A percentile compares a stretch with the other conserved stretches of the same genome.
phyloP scores from a whole-genome alignment of 805 yeast species.

The Candida quercuum region DNA sequence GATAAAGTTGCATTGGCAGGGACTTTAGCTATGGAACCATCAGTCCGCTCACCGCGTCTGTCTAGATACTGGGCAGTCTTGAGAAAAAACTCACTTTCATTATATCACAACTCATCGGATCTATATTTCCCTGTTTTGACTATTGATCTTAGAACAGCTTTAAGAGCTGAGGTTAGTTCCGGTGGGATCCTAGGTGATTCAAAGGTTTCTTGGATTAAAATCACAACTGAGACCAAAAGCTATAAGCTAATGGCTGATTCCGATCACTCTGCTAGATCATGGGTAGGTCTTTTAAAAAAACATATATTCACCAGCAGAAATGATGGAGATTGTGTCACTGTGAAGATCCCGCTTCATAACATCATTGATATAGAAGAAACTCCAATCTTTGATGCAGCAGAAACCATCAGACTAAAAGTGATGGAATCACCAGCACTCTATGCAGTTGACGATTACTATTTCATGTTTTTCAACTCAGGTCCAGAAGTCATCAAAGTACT shows the following conservation, averaged over 20 bases:
- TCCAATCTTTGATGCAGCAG: slow-evolving; percentile 49
- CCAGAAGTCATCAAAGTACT: slow-evolving; percentile 36
- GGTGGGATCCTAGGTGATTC: slow-evolving; percentile 1
- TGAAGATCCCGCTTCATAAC: slow-evolving; percentile 71
- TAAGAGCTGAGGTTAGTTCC: slow-evolving; percentile 48
- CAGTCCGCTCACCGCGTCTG: slow-evolving; percentile 21
- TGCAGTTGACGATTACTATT: slow-evolving; percentile 63
- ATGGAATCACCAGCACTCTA: slow-evolving; percentile 47
- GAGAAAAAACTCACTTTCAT: slow-evolving; percentile 59
- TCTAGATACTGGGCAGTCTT: slow-evolving; percentile 78
- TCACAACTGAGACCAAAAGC: slow-evolving; percentile 52
- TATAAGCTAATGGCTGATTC: slow-evolving; percentile 73
- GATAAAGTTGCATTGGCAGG: slow-evolving; percentile 45
- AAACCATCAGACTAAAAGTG: slow-evolving; percentile 56
- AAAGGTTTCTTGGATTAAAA: slow-evolving; percentile 43
- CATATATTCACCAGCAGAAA: slow-evolving; percentile 72
- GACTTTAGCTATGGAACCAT: slow-evolving; percentile 38
- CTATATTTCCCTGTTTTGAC: slow-evolving; percentile 78
- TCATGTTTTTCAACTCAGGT: slow-evolving; percentile 59
- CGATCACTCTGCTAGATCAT: slow-evolving; percentile 63
- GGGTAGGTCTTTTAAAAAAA: slow-evolving; percentile 74
- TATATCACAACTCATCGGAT: slow-evolving; percentile 69
- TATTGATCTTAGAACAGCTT: slow-evolving; percentile 63
- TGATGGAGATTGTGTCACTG: slow-evolving; percentile 62
- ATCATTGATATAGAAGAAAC: slow-evolving; percentile 57